phyloP scores from a whole-genome alignment of 2,329 filamentous ascomycete genomes.

The Sclerotinia glacialis region DNA sequence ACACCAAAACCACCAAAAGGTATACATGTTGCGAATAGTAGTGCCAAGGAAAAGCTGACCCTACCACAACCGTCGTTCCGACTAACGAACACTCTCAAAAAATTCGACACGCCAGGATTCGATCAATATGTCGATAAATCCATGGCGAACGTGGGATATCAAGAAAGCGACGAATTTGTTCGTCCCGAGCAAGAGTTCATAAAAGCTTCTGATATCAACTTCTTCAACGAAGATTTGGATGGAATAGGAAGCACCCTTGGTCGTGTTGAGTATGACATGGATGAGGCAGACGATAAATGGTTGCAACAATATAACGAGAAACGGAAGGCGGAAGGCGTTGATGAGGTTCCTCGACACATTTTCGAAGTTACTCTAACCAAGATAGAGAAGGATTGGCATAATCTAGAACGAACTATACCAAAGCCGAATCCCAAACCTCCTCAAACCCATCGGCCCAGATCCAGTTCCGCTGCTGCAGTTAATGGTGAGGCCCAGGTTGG shows the following conservation, averaged over 20 bases:
- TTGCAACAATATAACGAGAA: constrained; percentile 78
- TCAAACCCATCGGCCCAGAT: constrained; percentile 87
- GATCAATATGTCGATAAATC: constrained; percentile 92
- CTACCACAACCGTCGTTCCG: constrained; percentile 73
- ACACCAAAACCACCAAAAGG: constrained; percentile 60
- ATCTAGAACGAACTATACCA: constrained; percentile 90
- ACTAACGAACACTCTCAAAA: constrained; percentile 72
- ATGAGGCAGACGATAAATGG: constrained; percentile 98
- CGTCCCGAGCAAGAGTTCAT: constrained; percentile 72
- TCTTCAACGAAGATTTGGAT: constrained; percentile 58
- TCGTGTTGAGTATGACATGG: constrained; percentile 98
- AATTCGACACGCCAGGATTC: constrained; percentile 82
- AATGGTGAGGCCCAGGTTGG: constrained; percentile 86
- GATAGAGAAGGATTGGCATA: constrained; percentile 98
- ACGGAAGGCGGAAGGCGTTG: constrained; percentile 70
- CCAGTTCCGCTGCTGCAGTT: constrained; percentile 89
- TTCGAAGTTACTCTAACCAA: constrained; percentile 99
- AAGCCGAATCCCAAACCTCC: constrained; percentile 96
- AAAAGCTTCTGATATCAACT: constrained; percentile 57
- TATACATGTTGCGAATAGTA: constrained; percentile 74
- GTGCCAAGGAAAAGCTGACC: constrained; percentile 75
- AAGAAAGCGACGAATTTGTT: constrained; percentile 87
- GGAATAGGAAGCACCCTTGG: constrained; percentile 58
- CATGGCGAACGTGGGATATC: constrained; percentile 94
- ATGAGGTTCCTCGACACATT: constrained; percentile 84